These are phyloP conservation scores for Hansenula sp. DNA, from an alignment of 1,139 yeast species.

Conservation along the genomic window DNA sequence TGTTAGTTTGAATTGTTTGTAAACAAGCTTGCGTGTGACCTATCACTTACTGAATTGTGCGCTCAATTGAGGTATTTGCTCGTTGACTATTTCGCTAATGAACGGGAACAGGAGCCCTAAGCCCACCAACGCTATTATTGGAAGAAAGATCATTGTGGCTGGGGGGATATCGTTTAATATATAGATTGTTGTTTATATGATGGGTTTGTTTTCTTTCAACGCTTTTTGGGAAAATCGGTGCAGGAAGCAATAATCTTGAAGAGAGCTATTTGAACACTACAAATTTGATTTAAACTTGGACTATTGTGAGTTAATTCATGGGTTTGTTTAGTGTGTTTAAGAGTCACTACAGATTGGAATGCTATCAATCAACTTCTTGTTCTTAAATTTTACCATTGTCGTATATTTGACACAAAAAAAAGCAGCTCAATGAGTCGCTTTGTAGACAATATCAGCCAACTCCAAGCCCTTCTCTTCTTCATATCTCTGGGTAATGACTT, in stretches of 20 bases:
- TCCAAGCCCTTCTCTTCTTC: slow-evolving; percentile 59
- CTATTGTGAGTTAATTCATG: no score
- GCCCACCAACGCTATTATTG: background rate
- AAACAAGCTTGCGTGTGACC: background rate
- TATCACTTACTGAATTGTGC: background rate
- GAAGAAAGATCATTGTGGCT: background rate
- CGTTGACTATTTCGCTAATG: background rate
- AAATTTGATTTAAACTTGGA: no score
- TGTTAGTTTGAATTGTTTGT: background rate
- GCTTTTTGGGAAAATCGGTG: background rate
- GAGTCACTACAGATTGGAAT: no score
- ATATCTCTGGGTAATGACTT: slow-evolving; percentile 51
- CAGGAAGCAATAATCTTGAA: background rate
- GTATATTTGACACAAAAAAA: no score
- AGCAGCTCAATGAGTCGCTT: slow-evolving; percentile 2
- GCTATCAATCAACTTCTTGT: no score
- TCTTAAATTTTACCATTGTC: no score
- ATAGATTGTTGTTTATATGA: background rate
- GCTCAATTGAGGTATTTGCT: background rate
- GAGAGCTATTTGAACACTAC: no score
- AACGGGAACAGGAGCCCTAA: background rate
- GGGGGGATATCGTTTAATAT: background rate
- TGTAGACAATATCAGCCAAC: slow-evolving; percentile 6
- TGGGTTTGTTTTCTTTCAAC: background rate
- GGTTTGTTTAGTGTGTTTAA: no score